Percentiles rank a stretch among this genome's conserved stretches.
These are phyloP conservation scores for Setaria viridis DNA, from an alignment of 202 grass and related monocot species.

Conservation along the genomic window DNA sequence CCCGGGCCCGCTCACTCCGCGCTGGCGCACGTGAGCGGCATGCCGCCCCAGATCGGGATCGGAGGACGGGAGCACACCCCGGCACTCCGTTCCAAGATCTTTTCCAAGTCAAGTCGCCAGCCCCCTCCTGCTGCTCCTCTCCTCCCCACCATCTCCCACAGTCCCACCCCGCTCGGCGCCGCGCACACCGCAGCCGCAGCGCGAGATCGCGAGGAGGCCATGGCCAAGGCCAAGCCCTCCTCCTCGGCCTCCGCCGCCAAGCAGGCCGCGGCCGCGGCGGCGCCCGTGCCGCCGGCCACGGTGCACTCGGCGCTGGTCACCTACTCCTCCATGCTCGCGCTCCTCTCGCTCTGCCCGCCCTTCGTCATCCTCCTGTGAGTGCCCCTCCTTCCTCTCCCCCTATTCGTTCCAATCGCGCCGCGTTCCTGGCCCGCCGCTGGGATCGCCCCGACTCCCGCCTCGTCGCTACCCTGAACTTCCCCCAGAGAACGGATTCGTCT, in stretches of 20 bases:
- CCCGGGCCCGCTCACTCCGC: not conserved
- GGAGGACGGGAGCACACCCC: not conserved
- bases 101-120: constrained; percentile 20
- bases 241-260: not conserved
- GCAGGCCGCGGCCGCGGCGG: too few species aligned
- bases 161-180: not conserved
- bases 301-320: constrained; percentile 87
- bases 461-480: too few species aligned
- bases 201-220: constrained; percentile 40
- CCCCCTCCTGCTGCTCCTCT: not conserved
- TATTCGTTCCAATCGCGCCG: not conserved
- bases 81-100: not conserved
- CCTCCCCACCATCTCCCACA: not conserved
- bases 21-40: constrained; percentile 29
- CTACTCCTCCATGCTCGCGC: constrained; percentile 88
- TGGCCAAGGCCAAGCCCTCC: constrained; percentile 45
- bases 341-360: constrained; percentile 92
- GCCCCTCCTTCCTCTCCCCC: not conserved
- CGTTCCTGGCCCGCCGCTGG: not conserved
- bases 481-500: not conserved
- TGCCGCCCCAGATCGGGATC: constrained; percentile 30
- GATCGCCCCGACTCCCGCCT: not conserved
- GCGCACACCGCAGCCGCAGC: not conserved
- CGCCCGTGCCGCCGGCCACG: constrained; percentile 45
- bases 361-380: constrained; percentile 99